Conservation (phyloP, 2,329 filamentous ascomycete genomes). For the Raffaelea albimanens region DNA sequence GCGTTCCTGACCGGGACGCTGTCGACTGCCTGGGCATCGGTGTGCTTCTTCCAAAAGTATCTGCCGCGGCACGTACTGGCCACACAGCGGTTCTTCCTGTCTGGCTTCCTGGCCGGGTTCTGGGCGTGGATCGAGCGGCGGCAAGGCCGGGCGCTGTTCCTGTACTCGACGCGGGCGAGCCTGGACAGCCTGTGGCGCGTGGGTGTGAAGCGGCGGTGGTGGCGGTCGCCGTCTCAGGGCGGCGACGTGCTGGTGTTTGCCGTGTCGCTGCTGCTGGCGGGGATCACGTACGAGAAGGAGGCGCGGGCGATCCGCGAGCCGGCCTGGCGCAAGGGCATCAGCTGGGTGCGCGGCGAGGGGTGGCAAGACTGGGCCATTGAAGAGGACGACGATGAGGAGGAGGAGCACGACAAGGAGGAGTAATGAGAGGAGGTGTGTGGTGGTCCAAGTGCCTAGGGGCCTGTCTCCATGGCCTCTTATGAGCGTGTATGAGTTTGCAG, state of each 20-base stretch:
- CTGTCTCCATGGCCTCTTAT: too few species aligned
- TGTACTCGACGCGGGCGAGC: slow-evolving; percentile 70
- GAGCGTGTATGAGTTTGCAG: too few species aligned
- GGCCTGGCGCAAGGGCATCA: slow-evolving; percentile 60
- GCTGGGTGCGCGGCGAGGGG: slow-evolving; percentile 66
- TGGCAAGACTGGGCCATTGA: slow-evolving; percentile 58
- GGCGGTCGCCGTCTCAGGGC: slow-evolving; percentile 77
- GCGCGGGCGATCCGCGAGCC: slow-evolving; percentile 58
- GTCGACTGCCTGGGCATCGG: slow-evolving; percentile 76
- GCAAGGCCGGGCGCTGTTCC: slow-evolving; percentile 57
- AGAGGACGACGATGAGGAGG: slow-evolving; percentile 33
- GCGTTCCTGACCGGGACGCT: slow-evolving; percentile 75
- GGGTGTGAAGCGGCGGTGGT: slow-evolving; percentile 82
- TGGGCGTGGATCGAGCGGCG: slow-evolving; percentile 72
- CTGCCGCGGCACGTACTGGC: slow-evolving; percentile 67
- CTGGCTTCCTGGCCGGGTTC: slow-evolving; percentile 74
- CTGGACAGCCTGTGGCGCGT: slow-evolving; percentile 86
- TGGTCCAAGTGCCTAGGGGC: too few species aligned
- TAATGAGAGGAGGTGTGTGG: slow-evolving; percentile 19
- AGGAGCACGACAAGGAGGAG: slow-evolving; percentile 22
- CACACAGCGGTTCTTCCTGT: slow-evolving; percentile 81
- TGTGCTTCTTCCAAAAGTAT: slow-evolving; percentile 79
- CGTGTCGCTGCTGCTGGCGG: slow-evolving; percentile 65
- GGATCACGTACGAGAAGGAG: slow-evolving; percentile 65
- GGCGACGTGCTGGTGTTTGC: slow-evolving; percentile 83